Evolutionary conservation across 441 rosid species (phyloP).

Genomic region (Croton laevigatus): DNA sequence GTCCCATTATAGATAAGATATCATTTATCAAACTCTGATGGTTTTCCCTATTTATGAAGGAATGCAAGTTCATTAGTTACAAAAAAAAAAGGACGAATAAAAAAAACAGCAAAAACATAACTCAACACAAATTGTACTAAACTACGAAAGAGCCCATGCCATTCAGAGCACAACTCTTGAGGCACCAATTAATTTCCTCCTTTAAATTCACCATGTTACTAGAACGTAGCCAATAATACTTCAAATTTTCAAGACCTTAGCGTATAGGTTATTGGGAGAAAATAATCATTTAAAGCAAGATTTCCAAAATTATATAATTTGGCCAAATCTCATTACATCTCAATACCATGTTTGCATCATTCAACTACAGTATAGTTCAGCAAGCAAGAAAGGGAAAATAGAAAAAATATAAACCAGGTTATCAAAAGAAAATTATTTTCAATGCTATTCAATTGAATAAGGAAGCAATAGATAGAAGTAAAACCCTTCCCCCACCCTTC

Average conservation of each 20-base stretch:
- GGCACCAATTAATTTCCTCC: not conserved
- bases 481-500: not conserved
- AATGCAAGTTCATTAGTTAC: conserved; percentile 21
- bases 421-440: conserved; percentile 8
- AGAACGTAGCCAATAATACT: conserved; percentile 1
- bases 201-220: not conserved
- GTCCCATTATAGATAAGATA: conserved; percentile 61
- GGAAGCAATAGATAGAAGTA: conserved; percentile 9
- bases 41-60: conserved; percentile 48
- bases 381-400: not conserved
- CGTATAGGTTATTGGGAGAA: not conserved
- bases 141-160: not conserved
- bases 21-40: conserved; percentile 60
- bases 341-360: not conserved
- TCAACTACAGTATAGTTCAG: not conserved
- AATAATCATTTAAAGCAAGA: not conserved
- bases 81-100: conserved; percentile 11
- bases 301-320: not conserved
- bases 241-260: not conserved
- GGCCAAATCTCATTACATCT: not conserved
- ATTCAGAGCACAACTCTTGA: not conserved
- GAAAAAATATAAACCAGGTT: conserved; percentile 8
- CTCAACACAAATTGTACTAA: not conserved
- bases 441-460: not conserved
- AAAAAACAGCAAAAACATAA: conserved; percentile 7